These are phyloP conservation scores for Backusella parvicylindrica DNA, from an alignment of 192 early-diverging fungal species.

Conservation along the genomic window DNA sequence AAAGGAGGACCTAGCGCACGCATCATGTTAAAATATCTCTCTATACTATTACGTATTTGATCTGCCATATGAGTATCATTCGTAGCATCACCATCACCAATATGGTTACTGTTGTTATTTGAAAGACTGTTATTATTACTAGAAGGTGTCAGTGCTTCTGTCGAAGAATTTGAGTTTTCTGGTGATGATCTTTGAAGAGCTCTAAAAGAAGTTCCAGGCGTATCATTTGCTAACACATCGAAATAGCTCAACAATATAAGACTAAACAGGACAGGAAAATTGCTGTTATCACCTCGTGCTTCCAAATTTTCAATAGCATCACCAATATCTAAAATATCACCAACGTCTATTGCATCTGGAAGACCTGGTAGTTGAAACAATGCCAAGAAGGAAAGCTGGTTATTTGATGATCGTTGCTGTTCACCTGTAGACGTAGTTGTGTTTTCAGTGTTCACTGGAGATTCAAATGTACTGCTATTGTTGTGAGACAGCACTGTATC, in stretches of 20 bases:
- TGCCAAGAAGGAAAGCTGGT: neutral
- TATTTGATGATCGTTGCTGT: neutral
- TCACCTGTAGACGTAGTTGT: neutral
- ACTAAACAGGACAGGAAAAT: neutral
- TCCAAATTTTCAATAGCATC: neutral
- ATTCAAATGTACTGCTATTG: neutral
- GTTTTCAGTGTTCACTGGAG: neutral
- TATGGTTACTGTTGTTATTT: slow-evolving; percentile 15
- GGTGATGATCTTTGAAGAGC: neutral
- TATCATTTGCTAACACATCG: neutral
- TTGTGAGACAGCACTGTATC: neutral
- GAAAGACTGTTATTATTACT: neutral
- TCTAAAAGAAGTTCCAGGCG: neutral
- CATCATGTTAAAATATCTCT: neutral
- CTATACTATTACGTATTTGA: too few relatives aligned
- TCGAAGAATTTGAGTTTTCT: slow-evolving; percentile 5
- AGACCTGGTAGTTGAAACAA: neutral
- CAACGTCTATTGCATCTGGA: neutral
- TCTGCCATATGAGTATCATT: neutral
- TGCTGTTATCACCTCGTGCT: neutral
- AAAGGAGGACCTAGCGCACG: neutral
- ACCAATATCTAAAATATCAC: neutral
- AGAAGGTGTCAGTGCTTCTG: neutral
- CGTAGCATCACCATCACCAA: neutral
- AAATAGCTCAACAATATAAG: neutral